Conservation (phyloP, 225 moss, liverwort and hornwort genomes). For the Sphagnum tenellum region DNA sequence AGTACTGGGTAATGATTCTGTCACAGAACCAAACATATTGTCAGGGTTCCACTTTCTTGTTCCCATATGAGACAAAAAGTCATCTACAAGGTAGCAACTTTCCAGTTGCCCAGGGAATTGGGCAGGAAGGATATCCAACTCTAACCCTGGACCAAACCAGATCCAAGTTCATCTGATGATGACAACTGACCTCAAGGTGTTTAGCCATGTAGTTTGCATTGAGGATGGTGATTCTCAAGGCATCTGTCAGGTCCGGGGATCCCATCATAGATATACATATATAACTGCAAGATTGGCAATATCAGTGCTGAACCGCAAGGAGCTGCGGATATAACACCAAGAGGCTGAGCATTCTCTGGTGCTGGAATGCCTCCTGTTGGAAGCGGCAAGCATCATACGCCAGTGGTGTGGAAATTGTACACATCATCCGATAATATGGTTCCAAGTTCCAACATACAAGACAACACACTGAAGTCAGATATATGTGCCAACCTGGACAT, state of each 20-base stretch:
- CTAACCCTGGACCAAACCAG: neutral
- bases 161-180: neutral
- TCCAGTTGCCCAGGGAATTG: neutral
- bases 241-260: constrained; percentile 73
- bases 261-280: constrained; percentile 87
- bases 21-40: neutral
- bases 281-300: constrained; percentile 75
- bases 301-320: constrained; percentile 94
- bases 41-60: too few relatives aligned
- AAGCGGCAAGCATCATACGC: constrained; percentile 21
- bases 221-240: constrained; percentile 82
- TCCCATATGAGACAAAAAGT: neutral
- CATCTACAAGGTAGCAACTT: neutral
- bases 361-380: constrained; percentile 74
- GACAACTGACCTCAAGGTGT: constrained; percentile 55
- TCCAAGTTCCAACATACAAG: too few relatives aligned
- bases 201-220: constrained; percentile 99
- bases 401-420: neutral
- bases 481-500: too few relatives aligned
- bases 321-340: constrained; percentile 80
- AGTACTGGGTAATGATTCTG: constrained; percentile 78
- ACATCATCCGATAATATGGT: too few relatives aligned
- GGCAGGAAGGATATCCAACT: neutral
- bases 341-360: constrained; percentile 58
- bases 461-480: too few relatives aligned